These are phyloP conservation scores for Tetrapisispora namnaoensis DNA, from an alignment of 805 yeast species.

Conservation along the genomic window DNA sequence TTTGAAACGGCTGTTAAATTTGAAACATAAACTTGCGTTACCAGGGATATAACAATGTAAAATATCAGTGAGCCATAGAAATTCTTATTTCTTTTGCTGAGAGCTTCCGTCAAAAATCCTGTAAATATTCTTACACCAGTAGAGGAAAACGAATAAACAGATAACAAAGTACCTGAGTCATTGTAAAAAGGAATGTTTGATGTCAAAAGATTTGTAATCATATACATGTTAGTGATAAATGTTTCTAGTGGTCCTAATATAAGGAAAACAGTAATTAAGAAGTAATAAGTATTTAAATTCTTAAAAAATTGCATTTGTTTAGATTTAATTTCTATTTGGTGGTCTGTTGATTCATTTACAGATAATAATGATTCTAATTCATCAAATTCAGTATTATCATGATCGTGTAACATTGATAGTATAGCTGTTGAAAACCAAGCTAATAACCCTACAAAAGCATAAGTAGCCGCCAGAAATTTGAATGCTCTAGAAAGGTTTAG, in stretches of 20 bases:
- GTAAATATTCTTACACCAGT: constrained; percentile 57
- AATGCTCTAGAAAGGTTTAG: constrained; percentile 47
- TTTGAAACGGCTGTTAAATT: constrained; percentile 10
- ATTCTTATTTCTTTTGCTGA: constrained; percentile 28
- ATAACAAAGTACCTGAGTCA: constrained; percentile 32
- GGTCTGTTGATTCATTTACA: neutral
- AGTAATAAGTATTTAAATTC: constrained; percentile 53
- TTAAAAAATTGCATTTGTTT: constrained; percentile 24
- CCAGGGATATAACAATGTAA: constrained; percentile 29
- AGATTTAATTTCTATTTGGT: neutral
- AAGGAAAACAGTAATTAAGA: constrained; percentile 54
- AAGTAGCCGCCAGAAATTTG: constrained; percentile 40
- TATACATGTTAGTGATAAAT: constrained; percentile 75
- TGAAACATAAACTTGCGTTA: constrained; percentile 30
- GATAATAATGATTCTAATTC: constrained; percentile 11
- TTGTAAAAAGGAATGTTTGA: constrained; percentile 5
- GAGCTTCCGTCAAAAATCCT: constrained; percentile 60
- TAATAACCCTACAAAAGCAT: constrained; percentile 45
- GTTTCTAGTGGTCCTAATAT: constrained; percentile 79
- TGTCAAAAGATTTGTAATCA: constrained; percentile 39
- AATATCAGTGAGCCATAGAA: constrained; percentile 26
- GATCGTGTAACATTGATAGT: constrained; percentile 45
- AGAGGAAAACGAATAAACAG: constrained; percentile 61
- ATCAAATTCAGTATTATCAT: constrained; percentile 4
- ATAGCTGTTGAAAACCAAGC: constrained; percentile 58